These are phyloP conservation scores for Cutaneotrichosporon cavernicola DNA, from an alignment of 1,284 basidiomycete genomes.

Conservation along the genomic window DNA sequence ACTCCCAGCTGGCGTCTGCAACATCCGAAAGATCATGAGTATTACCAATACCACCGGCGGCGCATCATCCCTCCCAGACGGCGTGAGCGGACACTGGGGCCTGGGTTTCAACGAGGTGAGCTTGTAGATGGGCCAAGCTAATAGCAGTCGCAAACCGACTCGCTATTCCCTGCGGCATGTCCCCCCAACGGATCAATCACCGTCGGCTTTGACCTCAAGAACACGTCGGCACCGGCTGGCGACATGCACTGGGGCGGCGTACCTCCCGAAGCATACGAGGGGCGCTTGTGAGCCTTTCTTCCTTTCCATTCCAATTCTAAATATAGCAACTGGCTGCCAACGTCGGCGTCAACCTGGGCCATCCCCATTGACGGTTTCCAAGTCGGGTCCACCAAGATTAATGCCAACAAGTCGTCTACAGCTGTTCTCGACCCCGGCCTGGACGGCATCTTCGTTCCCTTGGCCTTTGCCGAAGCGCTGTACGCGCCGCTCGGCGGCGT, in stretches of 20 bases:
- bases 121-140: not conserved
- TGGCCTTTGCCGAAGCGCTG: conserved; percentile 33
- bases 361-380: conserved; percentile 35
- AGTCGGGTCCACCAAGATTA: conserved; percentile 27
- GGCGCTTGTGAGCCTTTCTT: conserved; percentile 41
- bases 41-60: not conserved
- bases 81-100: conserved; percentile 41
- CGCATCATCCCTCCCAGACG: not conserved
- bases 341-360: conserved; percentile 34
- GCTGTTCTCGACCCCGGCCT: conserved; percentile 46
- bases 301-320: not conserved
- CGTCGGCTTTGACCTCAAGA: conserved; percentile 41
- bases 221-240: conserved; percentile 28
- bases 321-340: conserved; percentile 44
- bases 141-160: not conserved
- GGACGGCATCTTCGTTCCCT: conserved; percentile 44
- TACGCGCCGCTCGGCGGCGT: conserved; percentile 32
- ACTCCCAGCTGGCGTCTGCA: not conserved
- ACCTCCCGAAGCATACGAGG: conserved; percentile 31
- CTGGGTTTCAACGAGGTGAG: conserved; percentile 46
- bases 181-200: conserved; percentile 21
- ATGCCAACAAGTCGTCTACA: conserved; percentile 3
- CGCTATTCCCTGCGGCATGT: not conserved
- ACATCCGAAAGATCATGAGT: not conserved
- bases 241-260: conserved; percentile 49